Evolutionary conservation across 1,284 basidiomycete genomes (phyloP), one percentile per base, ranked within the genome.

Genomic region (Phellopilus nigrolimitatus): DNA sequence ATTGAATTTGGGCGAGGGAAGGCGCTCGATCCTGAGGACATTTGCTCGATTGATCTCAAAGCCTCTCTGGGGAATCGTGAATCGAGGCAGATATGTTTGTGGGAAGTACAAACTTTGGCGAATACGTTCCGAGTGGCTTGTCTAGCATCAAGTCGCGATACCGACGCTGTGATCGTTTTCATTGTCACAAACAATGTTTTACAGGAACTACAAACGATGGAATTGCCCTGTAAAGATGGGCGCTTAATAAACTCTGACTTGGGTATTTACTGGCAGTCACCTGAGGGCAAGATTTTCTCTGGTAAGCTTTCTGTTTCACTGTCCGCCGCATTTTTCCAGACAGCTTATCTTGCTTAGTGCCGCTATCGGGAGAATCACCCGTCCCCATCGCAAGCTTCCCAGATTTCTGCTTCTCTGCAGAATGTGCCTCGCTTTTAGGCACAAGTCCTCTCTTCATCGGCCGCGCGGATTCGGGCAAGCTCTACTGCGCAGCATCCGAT

Each of bases 1-100:
- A 67, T 82, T 17, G 73, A 73, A 3, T 74, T 79, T n/a, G 80
- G 80, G 2, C 76, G 73, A 0, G 80, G 73, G n/a, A 83, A 83
- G 57, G 70, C 75, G 4, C 76, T 86, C 67, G 70, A 83, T 53
- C 88, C 89, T 0, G 62, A 62, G 7, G 65, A 73, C 40, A 46
- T 77, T 1, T 84, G 79, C 75, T 68, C 71, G 12, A 71, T 72
- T n/a, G 50, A 58, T 38, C 50, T 73, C 4, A 56, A 52, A 0
- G 59, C 62, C 0, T 13, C 34, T 10, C 33, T 47, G n/a, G 31
- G 24, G 10, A 42, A 25, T 31, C 27, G 40, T n/a, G 41, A 51
- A 8, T 17, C 43, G 15, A 47, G 53, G 19, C 49, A 46, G 34
- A 45, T 55, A 30, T 24, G 22, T 25, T 9, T 51, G 3, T 41